Percentiles rank a stretch among this genome's conserved stretches.
phyloP scores from a whole-genome alignment of 179 eudicot species.

The Dionaea muscipula region DNA sequence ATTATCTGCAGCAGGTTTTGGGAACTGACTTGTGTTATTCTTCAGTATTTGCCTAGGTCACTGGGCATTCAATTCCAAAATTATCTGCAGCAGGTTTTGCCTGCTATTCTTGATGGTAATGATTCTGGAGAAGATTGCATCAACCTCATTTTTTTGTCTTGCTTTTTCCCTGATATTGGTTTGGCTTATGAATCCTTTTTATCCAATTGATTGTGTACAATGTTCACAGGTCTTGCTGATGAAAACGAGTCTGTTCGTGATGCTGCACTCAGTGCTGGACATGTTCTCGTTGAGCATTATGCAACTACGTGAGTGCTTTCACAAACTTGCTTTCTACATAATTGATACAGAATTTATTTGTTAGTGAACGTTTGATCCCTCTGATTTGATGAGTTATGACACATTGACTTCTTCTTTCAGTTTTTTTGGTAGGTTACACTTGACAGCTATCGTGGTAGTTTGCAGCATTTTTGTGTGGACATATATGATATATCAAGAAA shows the following conservation, averaged over 20 bases:
- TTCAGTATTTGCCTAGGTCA: conserved; percentile 84
- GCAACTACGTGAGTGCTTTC: conserved; percentile 61
- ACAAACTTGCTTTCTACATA: background rate
- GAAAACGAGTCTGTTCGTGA: conserved; percentile 98
- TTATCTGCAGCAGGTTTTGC: conserved; percentile 84
- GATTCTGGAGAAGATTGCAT: background rate
- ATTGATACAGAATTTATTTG: background rate
- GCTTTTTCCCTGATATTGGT: background rate
- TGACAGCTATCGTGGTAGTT: background rate
- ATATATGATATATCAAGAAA: background rate
- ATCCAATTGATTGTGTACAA: background rate
- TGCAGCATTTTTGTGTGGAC: background rate
- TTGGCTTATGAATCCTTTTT: background rate
- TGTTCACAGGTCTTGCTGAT: conserved; percentile 77
- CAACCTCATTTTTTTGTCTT: background rate
- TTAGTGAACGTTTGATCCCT: background rate
- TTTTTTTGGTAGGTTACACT: background rate
- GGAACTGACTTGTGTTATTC: conserved; percentile 11
- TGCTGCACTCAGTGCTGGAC: conserved; percentile 96
- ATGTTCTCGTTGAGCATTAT: conserved; percentile 95
- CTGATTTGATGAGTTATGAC: background rate
- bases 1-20: conserved; percentile 81
- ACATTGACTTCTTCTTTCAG: no score
- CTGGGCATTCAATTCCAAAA: conserved; percentile 87
- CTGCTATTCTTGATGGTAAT: conserved; percentile 92